Base-by-base conservation (phyloP, 495 filamentous ascomycete species). In the Chaetomium fimeti region DNA sequence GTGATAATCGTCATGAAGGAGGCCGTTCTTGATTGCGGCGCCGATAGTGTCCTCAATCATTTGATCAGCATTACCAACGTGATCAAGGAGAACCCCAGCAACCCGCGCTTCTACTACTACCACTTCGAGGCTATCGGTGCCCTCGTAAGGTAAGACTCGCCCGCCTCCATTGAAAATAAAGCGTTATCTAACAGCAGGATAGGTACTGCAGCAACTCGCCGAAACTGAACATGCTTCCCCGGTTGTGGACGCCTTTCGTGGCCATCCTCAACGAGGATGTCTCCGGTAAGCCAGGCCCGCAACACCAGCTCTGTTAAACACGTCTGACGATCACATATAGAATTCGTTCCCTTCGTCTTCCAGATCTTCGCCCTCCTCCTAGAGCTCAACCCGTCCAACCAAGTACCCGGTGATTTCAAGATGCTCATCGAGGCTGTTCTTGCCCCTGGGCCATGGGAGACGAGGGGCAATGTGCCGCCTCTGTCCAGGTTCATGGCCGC, bases 21-120 rank as follows among this genome's bases (percentile, higher is more conserved):
- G 85, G 86, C 53, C 82, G 91, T 16, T 70, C 85, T 29, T 79
- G 85, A n/a, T 82, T 90, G 59, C 82, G 72, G 65, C n/a, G 60
- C 85, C 4, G 91, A 96, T 66, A 81, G 79, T 69, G 84, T 96
- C 18, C 78, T 98, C 16, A 76, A 83, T 29, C 89, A 93, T 72
- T 79, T 98, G 59, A 85, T 94, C 69, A 88, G 82, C 62, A 96
- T 99, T 69, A 96, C 91, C 7, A 84, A 87, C 65, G 85, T 94
- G 66, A 98, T 96, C 73, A 87, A 89, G 69, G 81, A 85, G 64
- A 99, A 99, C 75, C 95, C 95, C 2, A 96, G 91, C 77, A 99
- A 99, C 76, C 95, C 95, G 2, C 84, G 92, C 18, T 99, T 99
- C 77, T 96, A 96, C 77, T 97, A 99, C 77, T 99, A 92, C 76